A percentile compares a stretch with the other conserved stretches of the same genome.
phyloP scores from a whole-genome alignment of 805 yeast genomes.

The Candida insectorum region DNA sequence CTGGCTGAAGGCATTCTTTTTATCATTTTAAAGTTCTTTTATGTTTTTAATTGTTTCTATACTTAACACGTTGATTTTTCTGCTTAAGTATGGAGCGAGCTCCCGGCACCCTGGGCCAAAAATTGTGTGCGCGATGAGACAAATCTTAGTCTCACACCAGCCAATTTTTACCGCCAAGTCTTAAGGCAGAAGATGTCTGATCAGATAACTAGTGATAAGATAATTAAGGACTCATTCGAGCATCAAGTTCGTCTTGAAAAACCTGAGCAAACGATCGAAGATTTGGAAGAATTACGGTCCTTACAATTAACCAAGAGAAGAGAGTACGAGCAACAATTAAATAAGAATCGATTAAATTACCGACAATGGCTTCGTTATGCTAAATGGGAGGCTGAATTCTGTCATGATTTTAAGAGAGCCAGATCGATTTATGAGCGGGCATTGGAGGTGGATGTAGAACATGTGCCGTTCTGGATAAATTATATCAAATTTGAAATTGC shows the following conservation, averaged over 20 bases:
- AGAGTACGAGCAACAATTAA: constrained; percentile 83
- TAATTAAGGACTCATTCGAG: constrained; percentile 33
- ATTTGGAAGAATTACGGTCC: constrained; percentile 77
- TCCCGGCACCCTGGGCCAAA: too few relatives aligned
- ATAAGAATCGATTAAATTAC: constrained; percentile 75
- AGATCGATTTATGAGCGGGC: constrained; percentile 89
- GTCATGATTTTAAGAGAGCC: constrained; percentile 74
- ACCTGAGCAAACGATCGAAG: constrained; percentile 44
- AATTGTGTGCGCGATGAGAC: too few relatives aligned
- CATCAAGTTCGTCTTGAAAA: constrained; percentile 20
- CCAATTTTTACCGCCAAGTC: too few relatives aligned
- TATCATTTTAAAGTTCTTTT: constrained; percentile 1
- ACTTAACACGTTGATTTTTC: too few relatives aligned
- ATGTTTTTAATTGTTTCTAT: too few relatives aligned
- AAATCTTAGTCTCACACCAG: too few relatives aligned
- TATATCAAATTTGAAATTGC: constrained; percentile 78
- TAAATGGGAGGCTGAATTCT: constrained; percentile 71
- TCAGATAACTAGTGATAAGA: constrained; percentile 31
- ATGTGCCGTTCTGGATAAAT: constrained; percentile 81
- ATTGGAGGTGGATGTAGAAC: constrained; percentile 66
- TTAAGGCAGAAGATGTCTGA: constrained; percentile 3
- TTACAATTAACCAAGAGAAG: constrained; percentile 71
- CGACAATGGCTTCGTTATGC: constrained; percentile 95
- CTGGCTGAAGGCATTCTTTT: constrained; percentile 22
- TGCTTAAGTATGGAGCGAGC: too few relatives aligned